Evolutionary conservation across 352 stramenopile species (phyloP).

Genomic region (Globisporangium carolinianum): DNA sequence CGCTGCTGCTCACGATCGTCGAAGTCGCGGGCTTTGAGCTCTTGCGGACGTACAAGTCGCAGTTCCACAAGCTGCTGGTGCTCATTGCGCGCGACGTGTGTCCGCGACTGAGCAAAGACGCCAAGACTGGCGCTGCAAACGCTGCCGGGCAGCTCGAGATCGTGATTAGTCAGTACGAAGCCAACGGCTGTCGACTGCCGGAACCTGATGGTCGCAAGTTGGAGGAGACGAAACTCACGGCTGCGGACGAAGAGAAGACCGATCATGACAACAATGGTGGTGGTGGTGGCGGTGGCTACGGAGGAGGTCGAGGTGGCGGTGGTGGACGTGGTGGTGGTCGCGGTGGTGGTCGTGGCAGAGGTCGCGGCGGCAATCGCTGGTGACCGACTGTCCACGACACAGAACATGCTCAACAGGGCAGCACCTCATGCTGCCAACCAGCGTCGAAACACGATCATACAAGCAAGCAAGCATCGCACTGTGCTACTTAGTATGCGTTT

Average conservation of each 20-base stretch:
- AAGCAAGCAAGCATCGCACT: too few species aligned
- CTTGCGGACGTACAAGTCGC: conserved; percentile 49
- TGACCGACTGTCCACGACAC: not conserved
- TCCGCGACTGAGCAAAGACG: conserved; percentile 59
- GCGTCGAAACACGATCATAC: not conserved
- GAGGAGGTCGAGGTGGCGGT: conserved; percentile 15
- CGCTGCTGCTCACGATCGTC: conserved; percentile 64
- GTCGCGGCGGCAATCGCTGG: conserved; percentile 1
- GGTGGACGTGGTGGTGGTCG: conserved; percentile 33
- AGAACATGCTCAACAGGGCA: too few species aligned
- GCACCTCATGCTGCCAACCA: too few species aligned
- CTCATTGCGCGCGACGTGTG: conserved; percentile 61
- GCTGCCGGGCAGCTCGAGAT: conserved; percentile 67
- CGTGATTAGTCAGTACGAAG: conserved; percentile 64
- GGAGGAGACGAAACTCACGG: conserved; percentile 60
- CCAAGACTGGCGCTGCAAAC: conserved; percentile 69
- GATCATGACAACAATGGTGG: conserved; percentile 30
- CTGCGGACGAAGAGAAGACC: conserved; percentile 59
- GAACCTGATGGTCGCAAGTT: conserved; percentile 63
- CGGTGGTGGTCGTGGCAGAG: conserved; percentile 25
- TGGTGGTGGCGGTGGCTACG: conserved; percentile 9
- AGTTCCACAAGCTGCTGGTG: conserved; percentile 75
- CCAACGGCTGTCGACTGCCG: conserved; percentile 40
- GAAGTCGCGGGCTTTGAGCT: conserved; percentile 74
- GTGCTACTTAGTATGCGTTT: too few species aligned